These are phyloP conservation scores for Claviceps arundinis DNA, from an alignment of 2,329 filamentous ascomycete species.

Conservation along the genomic window DNA sequence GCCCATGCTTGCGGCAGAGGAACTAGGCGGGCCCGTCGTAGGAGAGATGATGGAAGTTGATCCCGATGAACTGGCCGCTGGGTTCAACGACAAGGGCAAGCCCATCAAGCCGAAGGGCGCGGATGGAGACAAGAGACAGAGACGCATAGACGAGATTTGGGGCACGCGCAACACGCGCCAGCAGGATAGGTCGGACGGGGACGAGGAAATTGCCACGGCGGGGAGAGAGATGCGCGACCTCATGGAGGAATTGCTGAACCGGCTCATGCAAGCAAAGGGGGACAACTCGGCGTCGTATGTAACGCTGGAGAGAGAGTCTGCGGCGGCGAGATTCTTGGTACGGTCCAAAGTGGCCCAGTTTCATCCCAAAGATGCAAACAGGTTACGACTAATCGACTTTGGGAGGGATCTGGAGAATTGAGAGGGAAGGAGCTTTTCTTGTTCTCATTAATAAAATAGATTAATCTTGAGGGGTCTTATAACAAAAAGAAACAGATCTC, in stretches of 20 bases:
- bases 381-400: slow-evolving; percentile 48
- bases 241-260: slow-evolving; percentile 47
- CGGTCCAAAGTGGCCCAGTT: slow-evolving; percentile 53
- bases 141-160: slow-evolving; percentile 53
- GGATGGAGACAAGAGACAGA: slow-evolving; percentile 38
- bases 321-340: slow-evolving; percentile 49
- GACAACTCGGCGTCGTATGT: slow-evolving; percentile 46
- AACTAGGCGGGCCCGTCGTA: slow-evolving; percentile 70
- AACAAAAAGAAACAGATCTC: neutral
- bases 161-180: slow-evolving; percentile 16
- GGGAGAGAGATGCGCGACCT: slow-evolving; percentile 45
- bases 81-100: slow-evolving; percentile 47
- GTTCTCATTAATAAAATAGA: no score
- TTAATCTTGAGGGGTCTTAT: neutral
- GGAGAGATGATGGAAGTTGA: slow-evolving; percentile 57
- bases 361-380: slow-evolving; percentile 48
- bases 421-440: slow-evolving; percentile 3
- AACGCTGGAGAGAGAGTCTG: slow-evolving; percentile 43
- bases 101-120: slow-evolving; percentile 33
- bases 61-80: slow-evolving; percentile 43
- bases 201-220: slow-evolving; percentile 37
- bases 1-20: slow-evolving; percentile 67
- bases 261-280: slow-evolving; percentile 38
- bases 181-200: slow-evolving; percentile 14
- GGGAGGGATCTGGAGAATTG: slow-evolving; percentile 47